These are phyloP conservation scores for Cymbidium sinense DNA, from an alignment of 106 monocot genomes.

Conservation along the genomic window DNA sequence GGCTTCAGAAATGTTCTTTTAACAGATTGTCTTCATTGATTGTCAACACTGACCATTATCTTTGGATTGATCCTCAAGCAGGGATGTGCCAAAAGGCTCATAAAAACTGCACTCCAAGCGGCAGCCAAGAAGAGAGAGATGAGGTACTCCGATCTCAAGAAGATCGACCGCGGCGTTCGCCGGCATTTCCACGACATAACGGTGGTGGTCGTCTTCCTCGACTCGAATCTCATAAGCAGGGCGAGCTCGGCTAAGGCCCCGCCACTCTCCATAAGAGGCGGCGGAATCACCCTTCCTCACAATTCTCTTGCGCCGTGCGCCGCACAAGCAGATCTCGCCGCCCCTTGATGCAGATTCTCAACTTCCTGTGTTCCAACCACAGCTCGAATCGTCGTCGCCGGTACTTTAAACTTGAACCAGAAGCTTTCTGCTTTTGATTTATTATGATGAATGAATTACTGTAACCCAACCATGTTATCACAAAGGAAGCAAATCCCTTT, in stretches of 20 bases:
- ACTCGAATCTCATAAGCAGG: conserved; percentile 16
- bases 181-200: conserved; percentile 26
- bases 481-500: neutral
- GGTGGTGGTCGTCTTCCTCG: conserved; percentile 14
- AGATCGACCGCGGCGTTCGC: conserved; percentile 8
- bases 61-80: neutral
- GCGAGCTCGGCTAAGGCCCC: conserved; percentile 8
- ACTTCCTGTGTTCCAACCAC: too few relatives aligned
- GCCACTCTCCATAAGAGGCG: conserved; percentile 12
- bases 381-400: too few relatives aligned
- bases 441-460: neutral
- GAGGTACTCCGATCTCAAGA: conserved; percentile 15
- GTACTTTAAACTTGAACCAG: too few relatives aligned
- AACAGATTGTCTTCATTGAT: too few relatives aligned
- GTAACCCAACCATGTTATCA: neutral
- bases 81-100: conserved; percentile 10
- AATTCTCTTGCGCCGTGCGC: conserved; percentile 7
- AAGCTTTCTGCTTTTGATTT: neutral
- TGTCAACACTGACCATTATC: neutral
- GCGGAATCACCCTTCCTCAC: conserved; percentile 6
- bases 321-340: neutral
- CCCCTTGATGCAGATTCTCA: neutral
- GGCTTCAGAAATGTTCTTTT: too few relatives aligned
- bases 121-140: conserved; percentile 24
- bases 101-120: conserved; percentile 15